A percentile compares a stretch with the other conserved stretches of the same genome.
Evolutionary conservation across 257 asterid species (phyloP).

Genomic region (Coffea canephora): DNA sequence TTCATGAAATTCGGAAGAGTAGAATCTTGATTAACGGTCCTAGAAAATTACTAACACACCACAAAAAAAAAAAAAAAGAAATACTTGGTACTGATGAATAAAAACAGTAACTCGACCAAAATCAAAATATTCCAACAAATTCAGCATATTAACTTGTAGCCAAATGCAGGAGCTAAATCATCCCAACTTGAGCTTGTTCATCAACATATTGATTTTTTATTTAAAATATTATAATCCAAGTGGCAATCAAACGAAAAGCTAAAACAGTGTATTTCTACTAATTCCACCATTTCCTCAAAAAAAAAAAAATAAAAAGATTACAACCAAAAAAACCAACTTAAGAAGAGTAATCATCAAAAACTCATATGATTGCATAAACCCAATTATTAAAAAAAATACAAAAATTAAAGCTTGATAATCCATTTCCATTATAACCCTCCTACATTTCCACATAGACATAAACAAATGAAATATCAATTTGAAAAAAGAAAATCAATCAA

Average conservation of each 20-base stretch:
- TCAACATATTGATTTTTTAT: neutral
- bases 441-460: neutral
- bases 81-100: neutral
- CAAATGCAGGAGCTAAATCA: neutral
- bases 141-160: neutral
- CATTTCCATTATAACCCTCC: neutral
- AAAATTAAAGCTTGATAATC: neutral
- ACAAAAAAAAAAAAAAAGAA: neutral
- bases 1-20: neutral
- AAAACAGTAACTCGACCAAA: neutral
- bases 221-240: neutral
- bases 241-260: neutral
- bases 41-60: neutral
- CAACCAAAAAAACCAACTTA: neutral
- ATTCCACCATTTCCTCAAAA: neutral
- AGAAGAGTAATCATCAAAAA: neutral
- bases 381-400: neutral
- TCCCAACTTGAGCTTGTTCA: neutral
- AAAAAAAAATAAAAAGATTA: neutral
- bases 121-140: neutral
- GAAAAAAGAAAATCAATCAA: neutral
- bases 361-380: neutral
- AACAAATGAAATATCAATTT: neutral
- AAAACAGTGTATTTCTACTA: neutral
- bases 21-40: neutral